These are phyloP conservation scores for Cladophialophora exuberans DNA, from an alignment of 2,329 filamentous ascomycete species.

Conservation along the genomic window DNA sequence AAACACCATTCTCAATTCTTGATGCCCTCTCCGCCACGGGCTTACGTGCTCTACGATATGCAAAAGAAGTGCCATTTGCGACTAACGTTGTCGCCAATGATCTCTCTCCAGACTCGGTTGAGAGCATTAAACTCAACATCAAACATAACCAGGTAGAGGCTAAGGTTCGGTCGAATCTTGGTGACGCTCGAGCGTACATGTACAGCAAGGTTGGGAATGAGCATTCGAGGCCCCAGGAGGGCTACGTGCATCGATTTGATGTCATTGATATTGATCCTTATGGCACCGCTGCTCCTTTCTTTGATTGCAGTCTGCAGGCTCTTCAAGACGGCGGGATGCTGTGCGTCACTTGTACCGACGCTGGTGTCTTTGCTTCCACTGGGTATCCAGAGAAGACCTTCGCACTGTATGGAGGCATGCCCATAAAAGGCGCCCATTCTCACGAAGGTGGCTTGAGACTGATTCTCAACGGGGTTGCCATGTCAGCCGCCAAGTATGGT, in stretches of 20 bases:
- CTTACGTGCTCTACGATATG: slow-evolving; percentile 86
- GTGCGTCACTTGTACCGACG: slow-evolving; percentile 95
- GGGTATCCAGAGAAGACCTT: slow-evolving; percentile 94
- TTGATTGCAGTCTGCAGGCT: slow-evolving; percentile 87
- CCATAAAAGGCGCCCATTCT: slow-evolving; percentile 79
- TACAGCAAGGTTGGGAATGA: slow-evolving; percentile 67
- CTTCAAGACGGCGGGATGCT: slow-evolving; percentile 86
- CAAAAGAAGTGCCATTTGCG: slow-evolving; percentile 82
- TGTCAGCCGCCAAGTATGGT: slow-evolving; percentile 81
- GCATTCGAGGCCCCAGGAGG: slow-evolving; percentile 41
- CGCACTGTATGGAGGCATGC: slow-evolving; percentile 88
- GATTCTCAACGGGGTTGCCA: slow-evolving; percentile 79
- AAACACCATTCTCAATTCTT: slow-evolving; percentile 74
- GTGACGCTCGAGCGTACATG: slow-evolving; percentile 91
- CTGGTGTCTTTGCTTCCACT: slow-evolving; percentile 90
- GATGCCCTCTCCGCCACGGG: slow-evolving; percentile 95
- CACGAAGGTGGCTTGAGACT: slow-evolving; percentile 89
- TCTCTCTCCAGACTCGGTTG: slow-evolving; percentile 73
- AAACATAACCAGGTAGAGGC: slow-evolving; percentile 75
- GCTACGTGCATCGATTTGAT: slow-evolving; percentile 68
- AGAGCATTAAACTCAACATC: slow-evolving; percentile 82
- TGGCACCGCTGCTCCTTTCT: slow-evolving; percentile 87
- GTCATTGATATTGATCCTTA: slow-evolving; percentile 97
- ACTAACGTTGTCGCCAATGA: slow-evolving; percentile 89
- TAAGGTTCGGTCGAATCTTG: slow-evolving; percentile 72